Base-by-base conservation (phyloP, 2,329 filamentous ascomycete genomes). In the Plenodomus tracheiphilus region DNA sequence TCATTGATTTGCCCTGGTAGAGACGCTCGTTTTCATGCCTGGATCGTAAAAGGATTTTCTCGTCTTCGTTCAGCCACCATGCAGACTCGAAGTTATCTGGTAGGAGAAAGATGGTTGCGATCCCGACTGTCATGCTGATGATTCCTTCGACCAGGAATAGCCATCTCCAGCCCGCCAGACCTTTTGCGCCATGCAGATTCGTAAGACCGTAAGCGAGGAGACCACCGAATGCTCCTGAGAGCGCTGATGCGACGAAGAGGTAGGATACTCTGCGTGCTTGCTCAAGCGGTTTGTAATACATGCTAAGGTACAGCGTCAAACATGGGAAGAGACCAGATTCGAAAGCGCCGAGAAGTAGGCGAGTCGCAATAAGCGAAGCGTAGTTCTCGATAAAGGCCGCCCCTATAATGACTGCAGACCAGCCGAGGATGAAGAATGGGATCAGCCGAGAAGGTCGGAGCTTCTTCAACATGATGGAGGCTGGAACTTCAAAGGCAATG, bases 81-180 rank as follows among this genome's bases (percentile, higher is more conserved):
- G 78, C 77, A 1, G 71, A 71, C 9, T 70, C 69, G 1, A 80
- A 79, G 8, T 68, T 74, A 10, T 75, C 74, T 0, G 80, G 79
- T 60, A 83, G 74, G 53, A 80, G 70, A 49, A 80, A 69, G 2
- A 79, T 77, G 1, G 79, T 77, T 1, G 72, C 44, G 2, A 74
- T 22, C 0, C 77, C 80, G n/a, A 80, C 56, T 34, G 78, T 49
- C 30, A 77, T 69, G 13, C 80, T 82, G 51, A 81, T 59, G 41
- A 82, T 58, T 1, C 81, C 81, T 62, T 84, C 81, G 51, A 84
- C 81, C 64, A 84, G 79, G 71, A 83, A 84, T 52, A 84, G 82
- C 53, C 61, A 63, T 16, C 57, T 37, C 54, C 53, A 61, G 13
- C 53, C 54, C 9, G 48, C 39, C 4, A 53, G 43, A 8, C 54